Percentiles rank a stretch among this genome's conserved stretches.
Conservation (phyloP, 2,329 filamentous ascomycete species). For the Dactylellina cionopaga region DNA sequence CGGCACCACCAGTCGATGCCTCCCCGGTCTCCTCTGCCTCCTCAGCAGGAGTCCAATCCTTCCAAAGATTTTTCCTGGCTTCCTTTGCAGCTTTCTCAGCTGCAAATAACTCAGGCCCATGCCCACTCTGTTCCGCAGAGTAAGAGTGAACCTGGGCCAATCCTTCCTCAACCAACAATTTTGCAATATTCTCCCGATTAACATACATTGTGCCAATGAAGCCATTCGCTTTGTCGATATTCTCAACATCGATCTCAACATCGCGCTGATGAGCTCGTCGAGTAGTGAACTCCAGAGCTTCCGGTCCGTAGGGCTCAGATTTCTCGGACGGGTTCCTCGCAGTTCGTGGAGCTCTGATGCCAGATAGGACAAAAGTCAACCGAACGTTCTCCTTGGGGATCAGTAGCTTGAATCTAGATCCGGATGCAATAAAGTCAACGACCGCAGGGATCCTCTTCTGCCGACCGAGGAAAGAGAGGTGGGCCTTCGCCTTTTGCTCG, state of each 20-base stretch:
- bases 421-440: conserved; percentile 98
- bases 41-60: conserved; percentile 90
- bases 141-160: conserved; percentile 91
- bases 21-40: conserved; percentile 71
- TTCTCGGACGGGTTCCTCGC: conserved; percentile 81
- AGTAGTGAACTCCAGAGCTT: conserved; percentile 91
- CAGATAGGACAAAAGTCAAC: conserved; percentile 91
- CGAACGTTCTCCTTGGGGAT: conserved; percentile 93
- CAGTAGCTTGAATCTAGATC: conserved; percentile 89
- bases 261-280: conserved; percentile 91
- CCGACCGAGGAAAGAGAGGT: conserved; percentile 84
- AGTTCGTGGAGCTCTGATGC: conserved; percentile 88
- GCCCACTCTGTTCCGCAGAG: conserved; percentile 94
- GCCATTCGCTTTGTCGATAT: conserved; percentile 93
- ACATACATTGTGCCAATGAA: conserved; percentile 96
- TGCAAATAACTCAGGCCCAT: conserved; percentile 83
- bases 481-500: conserved; percentile 93
- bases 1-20: conserved; percentile 67
- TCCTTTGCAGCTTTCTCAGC: conserved; percentile 93
- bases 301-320: conserved; percentile 92
- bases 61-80: conserved; percentile 85
- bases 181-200: conserved; percentile 94
- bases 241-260: conserved; percentile 93
- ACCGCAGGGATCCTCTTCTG: conserved; percentile 92
- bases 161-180: conserved; percentile 91